Evolutionary conservation across 1,139 yeast species (phyloP).

Genomic region (Magnusiomyces sp.): DNA sequence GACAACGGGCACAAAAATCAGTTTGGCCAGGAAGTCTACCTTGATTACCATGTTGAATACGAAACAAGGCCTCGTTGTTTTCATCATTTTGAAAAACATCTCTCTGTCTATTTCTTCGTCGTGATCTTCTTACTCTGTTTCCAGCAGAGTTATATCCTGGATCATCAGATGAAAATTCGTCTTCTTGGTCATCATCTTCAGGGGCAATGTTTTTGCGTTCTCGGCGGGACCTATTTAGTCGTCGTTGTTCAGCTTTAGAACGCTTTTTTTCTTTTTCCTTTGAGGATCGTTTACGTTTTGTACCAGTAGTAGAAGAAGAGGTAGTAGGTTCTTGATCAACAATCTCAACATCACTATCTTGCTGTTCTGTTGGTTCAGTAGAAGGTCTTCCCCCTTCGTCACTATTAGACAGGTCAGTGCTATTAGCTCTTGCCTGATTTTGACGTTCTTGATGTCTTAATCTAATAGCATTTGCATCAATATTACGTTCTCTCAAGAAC

Average conservation of each 20-base stretch:
- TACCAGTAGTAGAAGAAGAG: conserved; percentile 12
- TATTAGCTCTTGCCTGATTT: conserved; percentile 17
- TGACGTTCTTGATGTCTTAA: conserved; percentile 42
- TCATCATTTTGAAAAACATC: conserved; percentile 17
- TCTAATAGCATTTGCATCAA: conserved; percentile 53
- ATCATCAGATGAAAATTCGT: not conserved
- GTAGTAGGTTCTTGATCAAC: conserved; percentile 10
- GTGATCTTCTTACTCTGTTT: not conserved
- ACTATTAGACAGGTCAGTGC: too few species aligned
- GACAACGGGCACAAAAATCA: conserved; percentile 25
- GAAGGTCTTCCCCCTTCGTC: conserved; percentile 20
- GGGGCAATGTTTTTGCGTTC: conserved; percentile 9
- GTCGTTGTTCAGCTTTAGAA: not conserved
- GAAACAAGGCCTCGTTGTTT: conserved; percentile 17
- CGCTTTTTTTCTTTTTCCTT: not conserved
- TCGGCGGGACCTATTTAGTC: not conserved
- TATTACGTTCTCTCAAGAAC: conserved; percentile 54
- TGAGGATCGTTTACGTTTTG: conserved; percentile 3
- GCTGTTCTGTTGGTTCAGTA: conserved; percentile 13
- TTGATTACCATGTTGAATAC: conserved; percentile 8
- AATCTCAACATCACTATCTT: conserved; percentile 12
- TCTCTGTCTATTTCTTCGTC: not conserved
- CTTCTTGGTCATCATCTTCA: conserved; percentile 16
- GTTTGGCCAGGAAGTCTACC: conserved; percentile 23
- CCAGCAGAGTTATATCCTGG: not conserved